phyloP scores from a whole-genome alignment of 2,329 filamentous ascomycete genomes.

The Penicillium concentricum region DNA sequence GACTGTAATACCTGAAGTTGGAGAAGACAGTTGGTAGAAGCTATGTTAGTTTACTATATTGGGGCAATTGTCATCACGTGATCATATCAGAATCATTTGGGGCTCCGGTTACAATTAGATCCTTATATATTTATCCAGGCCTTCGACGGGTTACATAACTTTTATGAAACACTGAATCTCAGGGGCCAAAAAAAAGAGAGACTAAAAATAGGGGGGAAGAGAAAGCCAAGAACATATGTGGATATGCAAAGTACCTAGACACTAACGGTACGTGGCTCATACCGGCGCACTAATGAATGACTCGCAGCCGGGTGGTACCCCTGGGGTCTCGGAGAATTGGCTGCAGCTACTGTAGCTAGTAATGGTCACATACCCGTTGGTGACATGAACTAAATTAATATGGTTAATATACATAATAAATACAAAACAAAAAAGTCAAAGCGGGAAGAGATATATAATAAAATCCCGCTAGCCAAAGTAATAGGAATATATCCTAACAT shows the following conservation, averaged over 20 bases:
- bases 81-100: background rate
- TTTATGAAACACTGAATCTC: background rate
- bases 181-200: background rate
- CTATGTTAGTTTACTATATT: too few relatives aligned
- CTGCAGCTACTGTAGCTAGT: background rate
- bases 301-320: conserved; percentile 1
- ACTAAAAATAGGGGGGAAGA: background rate
- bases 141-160: background rate
- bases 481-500: background rate
- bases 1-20: too few relatives aligned
- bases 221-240: background rate
- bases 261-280: background rate
- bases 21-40: too few relatives aligned
- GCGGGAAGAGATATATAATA: background rate
- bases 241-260: background rate
- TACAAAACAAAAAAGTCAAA: background rate
- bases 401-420: background rate
- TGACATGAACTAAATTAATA: conserved; percentile 1
- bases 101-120: background rate
- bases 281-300: conserved; percentile 5
- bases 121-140: too few relatives aligned
- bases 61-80: background rate
- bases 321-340: background rate
- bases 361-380: background rate
- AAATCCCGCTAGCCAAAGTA: background rate